Base-by-base conservation (phyloP, 176 grass and related monocot genomes). In the Hyparrhenia diplandra region DNA sequence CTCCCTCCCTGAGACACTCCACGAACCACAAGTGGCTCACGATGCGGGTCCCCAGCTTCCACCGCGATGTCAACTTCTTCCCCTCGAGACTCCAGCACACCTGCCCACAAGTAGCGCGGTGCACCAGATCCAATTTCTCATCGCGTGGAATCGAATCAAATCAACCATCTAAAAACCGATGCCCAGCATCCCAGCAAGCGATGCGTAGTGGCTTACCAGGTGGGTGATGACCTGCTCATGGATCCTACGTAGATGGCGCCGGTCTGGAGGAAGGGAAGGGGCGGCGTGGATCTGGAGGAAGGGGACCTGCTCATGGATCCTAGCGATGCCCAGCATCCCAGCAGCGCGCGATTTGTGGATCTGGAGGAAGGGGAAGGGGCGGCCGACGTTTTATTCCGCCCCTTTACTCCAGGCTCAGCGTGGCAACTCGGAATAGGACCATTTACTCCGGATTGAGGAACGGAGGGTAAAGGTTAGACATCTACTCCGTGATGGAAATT, bases 211-310 rank as follows among this genome's bases (percentile, higher is more conserved):
- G n/a, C n/a, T n/a, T n/a, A n/a, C n/a, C 92, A 94, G 84, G 87
- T 98, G 92, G 45, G 95, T 98, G 51, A 93, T 92, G 27, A 94
- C 77, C 52, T 92, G 69, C 82, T 90, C 95, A 94, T 94, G 28
- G 95, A 58, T 2, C 88, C 92, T 13, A 92, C 86, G 66, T 92
- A 98, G 89, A 67, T 98, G 30, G 95, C 95, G 14, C 92, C 92
- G 40, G 84, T 72, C 71, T 83, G 83, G 27, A 86, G 47, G 63
- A 98, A 94, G 83, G n/a, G n/a, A n/a, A n/a, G n/a, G n/a, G n/a
- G n/a, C n/a, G n/a, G n/a, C n/a, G n/a, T n/a, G n/a, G n/a, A n/a
- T n/a, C n/a, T n/a, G n/a, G n/a, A n/a, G n/a, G n/a, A n/a, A n/a
- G n/a, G n/a, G n/a, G n/a, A n/a, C n/a, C n/a, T n/a, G n/a, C n/a